phyloP scores from a whole-genome alignment of 1,284 basidiomycete genomes.

The Abortiporus biennis region DNA sequence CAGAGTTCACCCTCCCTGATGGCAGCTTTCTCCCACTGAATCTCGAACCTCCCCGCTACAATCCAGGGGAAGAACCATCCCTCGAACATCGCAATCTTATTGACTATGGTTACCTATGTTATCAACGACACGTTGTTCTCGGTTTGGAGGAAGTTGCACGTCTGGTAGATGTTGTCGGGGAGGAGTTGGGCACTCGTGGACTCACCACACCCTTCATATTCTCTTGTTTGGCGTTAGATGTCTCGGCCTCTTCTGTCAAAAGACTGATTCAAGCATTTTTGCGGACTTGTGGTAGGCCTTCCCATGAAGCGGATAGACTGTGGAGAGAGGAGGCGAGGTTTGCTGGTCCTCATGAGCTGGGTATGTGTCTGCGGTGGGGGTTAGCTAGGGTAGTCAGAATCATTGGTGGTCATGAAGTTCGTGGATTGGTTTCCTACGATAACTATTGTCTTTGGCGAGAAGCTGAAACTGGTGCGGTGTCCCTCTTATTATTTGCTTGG shows the following conservation, averaged over 20 bases:
- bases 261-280: slow-evolving; percentile 75
- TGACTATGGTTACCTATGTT: slow-evolving; percentile 71
- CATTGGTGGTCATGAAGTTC: slow-evolving; percentile 58
- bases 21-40: slow-evolving; percentile 58
- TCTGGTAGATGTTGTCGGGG: slow-evolving; percentile 64
- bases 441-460: slow-evolving; percentile 73
- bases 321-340: slow-evolving; percentile 79
- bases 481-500: slow-evolving; percentile 12
- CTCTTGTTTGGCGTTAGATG: slow-evolving; percentile 79
- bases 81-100: slow-evolving; percentile 24
- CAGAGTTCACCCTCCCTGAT: slow-evolving; percentile 44
- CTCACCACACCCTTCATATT: slow-evolving; percentile 88
- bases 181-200: slow-evolving; percentile 69
- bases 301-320: slow-evolving; percentile 41
- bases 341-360: slow-evolving; percentile 80
- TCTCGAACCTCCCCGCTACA: slow-evolving; percentile 42
- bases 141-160: slow-evolving; percentile 68
- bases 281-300: slow-evolving; percentile 42
- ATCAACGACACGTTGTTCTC: slow-evolving; percentile 67
- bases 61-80: slow-evolving; percentile 19
- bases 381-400: slow-evolving; percentile 67
- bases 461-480: slow-evolving; percentile 63
- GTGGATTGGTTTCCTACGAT: slow-evolving; percentile 75
- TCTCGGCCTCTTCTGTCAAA: slow-evolving; percentile 65
- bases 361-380: slow-evolving; percentile 84